Percentiles rank a stretch among this genome's conserved stretches.
Evolutionary conservation across 1,284 basidiomycete species (phyloP).

Genomic region (Xanthoconium separans): DNA sequence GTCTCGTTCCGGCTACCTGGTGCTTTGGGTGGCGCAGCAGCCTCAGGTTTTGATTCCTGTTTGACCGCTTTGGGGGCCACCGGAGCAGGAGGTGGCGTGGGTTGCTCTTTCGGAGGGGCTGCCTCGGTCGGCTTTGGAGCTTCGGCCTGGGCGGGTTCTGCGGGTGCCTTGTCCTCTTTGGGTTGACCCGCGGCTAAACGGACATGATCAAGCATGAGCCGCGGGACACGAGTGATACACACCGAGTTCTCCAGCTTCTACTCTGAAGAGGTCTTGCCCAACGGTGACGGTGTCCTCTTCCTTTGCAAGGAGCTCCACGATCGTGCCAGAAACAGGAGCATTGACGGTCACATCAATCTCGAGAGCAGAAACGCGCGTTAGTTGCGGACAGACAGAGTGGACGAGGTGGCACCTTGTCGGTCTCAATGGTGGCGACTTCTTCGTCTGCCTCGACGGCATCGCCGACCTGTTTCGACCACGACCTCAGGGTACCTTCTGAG

Average conservation of each 20-base stretch:
- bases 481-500: conserved; percentile 95
- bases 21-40: conserved; percentile 37
- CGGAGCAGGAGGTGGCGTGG: conserved; percentile 43
- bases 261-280: conserved; percentile 91
- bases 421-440: conserved; percentile 98
- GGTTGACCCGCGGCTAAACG: conserved; percentile 29
- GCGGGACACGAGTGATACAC: conserved; percentile 31
- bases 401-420: conserved; percentile 79
- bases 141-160: conserved; percentile 38
- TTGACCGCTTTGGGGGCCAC: conserved; percentile 38
- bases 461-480: conserved; percentile 94
- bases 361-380: conserved; percentile 3
- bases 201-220: not conserved
- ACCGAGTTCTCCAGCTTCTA: conserved; percentile 82
- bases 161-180: conserved; percentile 35
- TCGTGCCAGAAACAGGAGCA: conserved; percentile 86
- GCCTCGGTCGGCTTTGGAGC: conserved; percentile 33
- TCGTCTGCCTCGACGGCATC: conserved; percentile 91
- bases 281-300: conserved; percentile 96
- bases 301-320: conserved; percentile 82
- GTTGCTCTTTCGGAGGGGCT: conserved; percentile 51
- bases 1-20: conserved; percentile 80
- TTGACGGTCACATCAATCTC: conserved; percentile 98
- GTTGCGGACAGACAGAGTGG: not conserved
- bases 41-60: conserved; percentile 38